A percentile compares a stretch with the other conserved stretches of the same genome.
phyloP scores from a whole-genome alignment of 441 rosid genomes.

The Gossypium trilobum region DNA sequence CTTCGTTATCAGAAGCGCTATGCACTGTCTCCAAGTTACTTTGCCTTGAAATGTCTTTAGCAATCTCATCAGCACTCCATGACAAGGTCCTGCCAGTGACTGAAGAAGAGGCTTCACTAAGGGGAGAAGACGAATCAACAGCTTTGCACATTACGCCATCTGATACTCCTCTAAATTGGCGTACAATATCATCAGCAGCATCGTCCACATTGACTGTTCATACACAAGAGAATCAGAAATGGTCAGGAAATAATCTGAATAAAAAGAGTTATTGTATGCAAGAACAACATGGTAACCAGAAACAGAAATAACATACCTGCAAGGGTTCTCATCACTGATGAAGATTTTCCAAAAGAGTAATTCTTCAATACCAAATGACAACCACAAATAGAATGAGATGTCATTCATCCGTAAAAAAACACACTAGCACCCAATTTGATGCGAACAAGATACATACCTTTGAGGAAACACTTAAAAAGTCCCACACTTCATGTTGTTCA shows the following conservation, averaged over 20 bases:
- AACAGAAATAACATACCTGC: constrained; percentile 52
- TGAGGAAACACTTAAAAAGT: constrained; percentile 77
- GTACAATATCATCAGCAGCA: constrained; percentile 90
- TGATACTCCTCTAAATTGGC: constrained; percentile 84
- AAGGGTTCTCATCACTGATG: constrained; percentile 81
- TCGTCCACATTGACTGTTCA: constrained; percentile 88
- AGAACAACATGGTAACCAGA: constrained; percentile 11
- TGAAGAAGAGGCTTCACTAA: constrained; percentile 31
- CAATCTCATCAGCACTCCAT: constrained; percentile 55
- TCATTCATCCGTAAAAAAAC: constrained; percentile 1
- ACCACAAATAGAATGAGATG: constrained; percentile 16
- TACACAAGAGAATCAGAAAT: not conserved
- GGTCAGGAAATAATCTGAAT: not conserved
- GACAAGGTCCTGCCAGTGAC: constrained; percentile 37
- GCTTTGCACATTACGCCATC: constrained; percentile 77
- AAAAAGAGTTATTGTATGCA: not conserved
- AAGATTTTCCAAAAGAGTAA: constrained; percentile 85
- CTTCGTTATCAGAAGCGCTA: constrained; percentile 65
- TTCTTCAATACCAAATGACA: constrained; percentile 43
- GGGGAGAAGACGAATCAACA: constrained; percentile 45
- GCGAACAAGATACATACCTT: constrained; percentile 45
- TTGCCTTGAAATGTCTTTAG: constrained; percentile 23
- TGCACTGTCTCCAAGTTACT: constrained; percentile 33
- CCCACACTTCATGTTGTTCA: constrained; percentile 99
- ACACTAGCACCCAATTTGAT: not conserved